Evolutionary conservation across 1,284 basidiomycete genomes (phyloP).

Genomic region (Ceratobasidium sp.): DNA sequence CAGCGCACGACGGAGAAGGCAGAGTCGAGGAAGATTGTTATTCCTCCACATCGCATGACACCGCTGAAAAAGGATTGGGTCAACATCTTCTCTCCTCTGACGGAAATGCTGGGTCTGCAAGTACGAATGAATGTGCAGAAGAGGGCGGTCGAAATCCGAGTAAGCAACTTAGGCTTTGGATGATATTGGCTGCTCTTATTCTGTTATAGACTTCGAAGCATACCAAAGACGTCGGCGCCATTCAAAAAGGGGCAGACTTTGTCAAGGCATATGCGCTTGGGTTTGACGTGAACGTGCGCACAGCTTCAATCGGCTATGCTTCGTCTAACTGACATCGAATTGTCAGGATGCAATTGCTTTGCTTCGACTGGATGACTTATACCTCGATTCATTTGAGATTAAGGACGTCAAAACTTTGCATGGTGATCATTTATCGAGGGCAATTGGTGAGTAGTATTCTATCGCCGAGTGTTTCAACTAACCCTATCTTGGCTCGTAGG

Average conservation of each 20-base stretch:
- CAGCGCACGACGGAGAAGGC: conserved; percentile 71
- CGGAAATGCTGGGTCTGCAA: conserved; percentile 93
- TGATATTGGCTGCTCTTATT: conserved; percentile 21
- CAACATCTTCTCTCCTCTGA: conserved; percentile 94
- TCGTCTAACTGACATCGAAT: conserved; percentile 13
- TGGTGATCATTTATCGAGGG: conserved; percentile 94
- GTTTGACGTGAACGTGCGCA: conserved; percentile 88
- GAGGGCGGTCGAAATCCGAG: conserved; percentile 86
- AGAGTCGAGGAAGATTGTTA: conserved; percentile 84
- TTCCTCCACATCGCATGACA: conserved; percentile 97
- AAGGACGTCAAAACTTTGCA: conserved; percentile 99
- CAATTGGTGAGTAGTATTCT: conserved; percentile 72
- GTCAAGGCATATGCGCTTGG: conserved; percentile 95
- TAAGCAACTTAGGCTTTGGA: conserved; percentile 57
- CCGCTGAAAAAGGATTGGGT: conserved; percentile 98
- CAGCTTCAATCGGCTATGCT: conserved; percentile 2
- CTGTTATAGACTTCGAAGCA: conserved; percentile 85
- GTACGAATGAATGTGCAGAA: conserved; percentile 60
- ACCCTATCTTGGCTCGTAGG: conserved; percentile 59
- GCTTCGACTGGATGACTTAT: conserved; percentile 93
- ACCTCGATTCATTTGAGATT: conserved; percentile 98
- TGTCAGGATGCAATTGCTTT: conserved; percentile 93
- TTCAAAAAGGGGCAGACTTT: conserved; percentile 99
- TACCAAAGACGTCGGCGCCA: conserved; percentile 88
- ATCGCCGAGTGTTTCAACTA: background rate